Conservation (phyloP, 2,329 filamentous ascomycete genomes). For the Ciborinia camelliae region DNA sequence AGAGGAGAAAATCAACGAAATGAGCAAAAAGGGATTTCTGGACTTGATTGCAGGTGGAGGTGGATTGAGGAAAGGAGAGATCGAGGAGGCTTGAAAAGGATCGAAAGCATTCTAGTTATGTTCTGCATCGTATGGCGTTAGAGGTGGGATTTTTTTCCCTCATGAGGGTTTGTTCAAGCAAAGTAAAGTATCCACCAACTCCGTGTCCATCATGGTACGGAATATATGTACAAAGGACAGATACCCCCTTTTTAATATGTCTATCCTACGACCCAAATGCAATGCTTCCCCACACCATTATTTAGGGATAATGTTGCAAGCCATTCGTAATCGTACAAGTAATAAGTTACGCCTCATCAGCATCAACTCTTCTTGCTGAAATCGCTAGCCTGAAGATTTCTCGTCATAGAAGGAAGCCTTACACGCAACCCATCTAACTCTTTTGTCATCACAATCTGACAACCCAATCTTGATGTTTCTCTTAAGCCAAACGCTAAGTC, state of each 20-base stretch:
- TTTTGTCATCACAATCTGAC: constrained; percentile 76
- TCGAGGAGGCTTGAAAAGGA: constrained; percentile 40
- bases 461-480: constrained; percentile 56
- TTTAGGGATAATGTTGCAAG: not conserved
- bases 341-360: no score
- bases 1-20: constrained; percentile 87
- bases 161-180: constrained; percentile 20
- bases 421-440: constrained; percentile 85
- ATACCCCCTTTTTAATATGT: constrained; percentile 28
- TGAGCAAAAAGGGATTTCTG: constrained; percentile 95
- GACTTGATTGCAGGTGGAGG: constrained; percentile 75
- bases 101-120: constrained; percentile 14
- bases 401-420: constrained; percentile 85
- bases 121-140: constrained; percentile 26
- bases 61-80: constrained; percentile 53
- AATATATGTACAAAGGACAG: constrained; percentile 29
- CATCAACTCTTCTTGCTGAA: constrained; percentile 53
- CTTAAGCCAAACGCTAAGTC: constrained; percentile 72
- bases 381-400: constrained; percentile 93
- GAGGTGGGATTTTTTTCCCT: constrained; percentile 26
- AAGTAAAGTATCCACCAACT: constrained; percentile 23
- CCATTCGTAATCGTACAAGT: not conserved
- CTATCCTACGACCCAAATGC: not conserved
- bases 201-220: constrained; percentile 19
- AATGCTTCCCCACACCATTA: constrained; percentile 7